Conservation (phyloP, 2,329 filamentous ascomycete species). For the Aspergillus arachidicola region DNA sequence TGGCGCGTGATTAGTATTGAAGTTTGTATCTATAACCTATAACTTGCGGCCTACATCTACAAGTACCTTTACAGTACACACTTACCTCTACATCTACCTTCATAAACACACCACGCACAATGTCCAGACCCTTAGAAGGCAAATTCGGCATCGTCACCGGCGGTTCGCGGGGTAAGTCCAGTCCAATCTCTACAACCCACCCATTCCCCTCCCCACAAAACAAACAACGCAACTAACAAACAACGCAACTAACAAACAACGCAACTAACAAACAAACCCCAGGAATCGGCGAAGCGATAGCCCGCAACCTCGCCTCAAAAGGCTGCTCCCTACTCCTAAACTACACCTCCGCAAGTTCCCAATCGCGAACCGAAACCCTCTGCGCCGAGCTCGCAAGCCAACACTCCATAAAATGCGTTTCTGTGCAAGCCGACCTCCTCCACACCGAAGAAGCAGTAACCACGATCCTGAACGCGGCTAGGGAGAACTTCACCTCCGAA, state of each 20-base stretch:
- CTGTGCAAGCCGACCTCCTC: conserved; percentile 73
- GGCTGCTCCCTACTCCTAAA: conserved; percentile 70
- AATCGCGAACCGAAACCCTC: conserved; percentile 55
- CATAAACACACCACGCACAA: background rate
- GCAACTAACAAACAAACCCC: background rate
- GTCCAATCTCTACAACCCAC: background rate
- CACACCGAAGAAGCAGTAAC: conserved; percentile 60
- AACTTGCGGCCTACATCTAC: too few species aligned
- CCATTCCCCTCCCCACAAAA: conserved; percentile 6
- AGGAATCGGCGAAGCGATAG: conserved; percentile 75
- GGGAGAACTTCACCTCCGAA: conserved; percentile 57
- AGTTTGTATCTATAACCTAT: too few species aligned
- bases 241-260: background rate
- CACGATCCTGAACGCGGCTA: conserved; percentile 60
- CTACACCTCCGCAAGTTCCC: conserved; percentile 68
- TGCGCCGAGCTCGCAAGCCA: conserved; percentile 57
- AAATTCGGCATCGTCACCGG: conserved; percentile 81
- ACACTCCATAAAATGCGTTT: conserved; percentile 62
- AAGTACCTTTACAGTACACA: background rate
- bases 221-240: background rate
- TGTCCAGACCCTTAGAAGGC: conserved; percentile 59
- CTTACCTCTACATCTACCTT: background rate
- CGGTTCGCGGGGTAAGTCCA: conserved; percentile 68
- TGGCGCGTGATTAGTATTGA: background rate
- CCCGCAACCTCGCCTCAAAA: conserved; percentile 72